Percentiles rank a stretch among this genome's conserved stretches.
Evolutionary conservation across 305 asterid species (phyloP).

Genomic region (Fraxinus ornus): DNA sequence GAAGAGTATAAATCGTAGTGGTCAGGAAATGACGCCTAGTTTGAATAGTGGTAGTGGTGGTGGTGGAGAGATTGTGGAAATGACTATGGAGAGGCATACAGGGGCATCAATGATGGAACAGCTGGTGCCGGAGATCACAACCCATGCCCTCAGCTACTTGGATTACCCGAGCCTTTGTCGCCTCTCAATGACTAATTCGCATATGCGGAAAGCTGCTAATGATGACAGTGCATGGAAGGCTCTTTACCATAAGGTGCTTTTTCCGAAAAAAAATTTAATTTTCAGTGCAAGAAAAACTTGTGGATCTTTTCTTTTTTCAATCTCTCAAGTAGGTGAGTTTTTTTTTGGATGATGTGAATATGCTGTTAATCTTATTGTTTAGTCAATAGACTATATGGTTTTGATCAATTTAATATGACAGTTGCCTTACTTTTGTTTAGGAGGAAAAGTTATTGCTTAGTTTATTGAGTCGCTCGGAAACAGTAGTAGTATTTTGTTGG

Average conservation of each 20-base stretch:
- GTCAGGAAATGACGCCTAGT: slow-evolving; percentile 34
- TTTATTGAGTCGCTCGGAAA: background rate
- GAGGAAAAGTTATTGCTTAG: background rate
- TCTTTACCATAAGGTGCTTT: slow-evolving; percentile 77
- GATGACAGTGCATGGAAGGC: slow-evolving; percentile 98
- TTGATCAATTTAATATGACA: slow-evolving; percentile 8
- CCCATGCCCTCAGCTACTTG: slow-evolving; percentile 91
- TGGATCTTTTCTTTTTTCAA: background rate
- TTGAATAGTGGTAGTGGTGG: slow-evolving; percentile 30
- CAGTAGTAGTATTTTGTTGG: background rate
- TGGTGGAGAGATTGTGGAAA: slow-evolving; percentile 37
- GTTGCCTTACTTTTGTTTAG: background rate
- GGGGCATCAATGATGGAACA: slow-evolving; percentile 99
- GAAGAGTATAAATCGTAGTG: slow-evolving; percentile 23
- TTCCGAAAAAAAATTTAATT: background rate
- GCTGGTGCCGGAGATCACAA: slow-evolving; percentile 95
- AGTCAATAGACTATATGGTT: background rate
- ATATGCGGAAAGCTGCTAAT: slow-evolving; percentile 92
- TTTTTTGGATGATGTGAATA: background rate
- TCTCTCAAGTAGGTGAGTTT: background rate
- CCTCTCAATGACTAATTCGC: slow-evolving; percentile 93
- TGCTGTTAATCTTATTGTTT: too few species aligned
- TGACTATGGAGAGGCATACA: slow-evolving; percentile 61
- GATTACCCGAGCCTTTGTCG: slow-evolving; percentile 93
- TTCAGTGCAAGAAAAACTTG: background rate